Evolutionary conservation across 495 filamentous ascomycete genomes (phyloP), one percentile per base, ranked within the genome.

Genomic region (Geopyxis carbonaria): DNA sequence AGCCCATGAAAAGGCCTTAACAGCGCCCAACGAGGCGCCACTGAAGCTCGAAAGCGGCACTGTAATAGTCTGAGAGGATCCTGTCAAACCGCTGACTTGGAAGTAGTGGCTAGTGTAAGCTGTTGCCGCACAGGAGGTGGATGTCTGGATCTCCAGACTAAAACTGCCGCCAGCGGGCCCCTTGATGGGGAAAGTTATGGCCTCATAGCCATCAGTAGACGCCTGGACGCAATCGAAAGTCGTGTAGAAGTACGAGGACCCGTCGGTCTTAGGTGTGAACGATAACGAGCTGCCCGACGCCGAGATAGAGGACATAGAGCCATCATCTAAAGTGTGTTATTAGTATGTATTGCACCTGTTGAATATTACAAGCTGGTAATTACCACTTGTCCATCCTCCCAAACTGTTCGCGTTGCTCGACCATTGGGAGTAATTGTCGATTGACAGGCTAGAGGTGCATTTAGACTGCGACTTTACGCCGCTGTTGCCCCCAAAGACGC

Each of bases 351-450:
- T n/a, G n/a, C n/a, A n/a, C n/a, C n/a, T n/a, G n/a, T n/a, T n/a
- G n/a, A n/a, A n/a, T n/a, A n/a, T n/a, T n/a, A n/a, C n/a, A n/a
- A n/a, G n/a, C n/a, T n/a, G n/a, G n/a, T n/a, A n/a, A n/a, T n/a
- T n/a, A n/a, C n/a, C 70, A 53, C 59, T 70, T 44, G 58, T 65
- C 47, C 58, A 64, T 38, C 57, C 53, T 20, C 57, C 51, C 23
- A 72, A 48, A 31, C 56, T 60, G 45, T 74, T 75, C 29, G 53
- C 51, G 43, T 70, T 64, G 21, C 33, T 55, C 4, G 61, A 57
- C 59, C 63, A 75, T 24, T 62, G 61, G 10, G 65, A 51, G 50
- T 70, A 75, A 55, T 75, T 58, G 48, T 75, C 71, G 43, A 75
- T 57, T n/a, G 69, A 27, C 6, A 74, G 53, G 43, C 68, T 61